Evolutionary conservation across 352 stramenopile genomes (phyloP), one percentile per base, ranked within the genome.

Genomic region (Porosira glacialis): DNA sequence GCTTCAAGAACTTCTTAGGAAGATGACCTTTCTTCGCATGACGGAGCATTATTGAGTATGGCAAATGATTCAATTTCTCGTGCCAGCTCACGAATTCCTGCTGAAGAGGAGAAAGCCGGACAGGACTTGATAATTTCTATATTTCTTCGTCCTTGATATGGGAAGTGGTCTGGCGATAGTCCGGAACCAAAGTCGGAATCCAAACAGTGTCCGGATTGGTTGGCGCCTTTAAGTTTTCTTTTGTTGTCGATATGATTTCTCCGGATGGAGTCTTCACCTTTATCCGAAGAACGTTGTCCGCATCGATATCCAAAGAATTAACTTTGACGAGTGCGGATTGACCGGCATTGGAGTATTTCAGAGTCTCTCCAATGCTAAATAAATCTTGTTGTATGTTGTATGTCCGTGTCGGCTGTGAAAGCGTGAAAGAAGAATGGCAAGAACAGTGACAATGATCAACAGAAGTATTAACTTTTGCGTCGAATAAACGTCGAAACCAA

Each of bases 171-270:
- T 8, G 3, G 3, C 21, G 8, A 21, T 41, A 38, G 2, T 61
- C 35, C 19, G 41, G 41, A 27, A 55, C 41, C 5, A 43, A 55
- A 1, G 55, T 22, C 2, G 55, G 55, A 45, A 64, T 64, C 55
- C 55, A 64, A 5, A 26, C 55, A 35, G 55, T 64, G 22, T 64
- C 55, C 5, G 55, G 55, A 26, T 28, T 44, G 2, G 21, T 28
- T 22, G 55, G 55, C n/a, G 31, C 2, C 10, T n/a, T 2, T 15
- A 64, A 43, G 4, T 7, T 31, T 50, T 64, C 36, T 26, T 11
- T 35, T 43, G 38, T 62, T 39, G 48, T 56, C 0, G 13, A 1
- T 26, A 43, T 38, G 2, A 27, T 38, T 1, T 56, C 28, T 15
- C 45, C 45, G 36, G 38, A 26, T 38, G 24, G 0, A 56, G 3